Evolutionary conservation across 768 basidiomycete genomes (phyloP), one percentile per base, ranked within the genome.

Genomic region (Peribolospora kevripleyi): DNA sequence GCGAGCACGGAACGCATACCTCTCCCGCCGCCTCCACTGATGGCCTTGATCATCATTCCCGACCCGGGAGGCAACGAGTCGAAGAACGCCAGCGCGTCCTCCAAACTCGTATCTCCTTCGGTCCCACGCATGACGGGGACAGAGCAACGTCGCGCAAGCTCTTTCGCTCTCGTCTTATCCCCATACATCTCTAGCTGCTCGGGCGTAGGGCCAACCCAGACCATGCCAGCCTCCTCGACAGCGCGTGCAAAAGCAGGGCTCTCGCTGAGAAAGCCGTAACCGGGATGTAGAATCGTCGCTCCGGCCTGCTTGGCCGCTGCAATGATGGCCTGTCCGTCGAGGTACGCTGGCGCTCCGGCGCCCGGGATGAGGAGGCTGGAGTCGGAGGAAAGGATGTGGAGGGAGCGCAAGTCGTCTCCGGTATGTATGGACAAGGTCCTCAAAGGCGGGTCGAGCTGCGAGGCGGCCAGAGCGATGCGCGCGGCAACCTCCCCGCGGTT

Each of bases 401-500:
- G 25, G 25, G 25, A 25, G 25, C 25, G 43, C 40, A 40, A 1
- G 25, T 25, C 25, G 25, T 25, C 25, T 25, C 72, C 66, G 3
- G 75, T 73, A 64, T 80, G 80, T 47, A 81, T 67, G 3, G 76
- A 70, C n/a, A 80, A 61, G 0, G 77, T 78, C 3, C 61, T 63
- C 37, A 82, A 61, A 1, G 25, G 25, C 25, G 25, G 25, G 1
- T 71, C 74, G 3, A 79, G 70, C 38, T 65, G 64, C 50, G 71
- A 70, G 2, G 77, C 77, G 0, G 78, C 75, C 52, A 70, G 72
- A 37, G 81, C 67, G 59, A 81, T 73, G 7, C 80, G 75, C 10
- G 76, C 69, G 7, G 79, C 79, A 52, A 82, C 81, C 64, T 82
- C 80, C 46, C 80, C 80, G 37, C 80, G 75, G 64, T 82, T 81